Base-by-base conservation (phyloP, 164 flowering plant genomes). In the Cinnamomum micranthum region DNA sequence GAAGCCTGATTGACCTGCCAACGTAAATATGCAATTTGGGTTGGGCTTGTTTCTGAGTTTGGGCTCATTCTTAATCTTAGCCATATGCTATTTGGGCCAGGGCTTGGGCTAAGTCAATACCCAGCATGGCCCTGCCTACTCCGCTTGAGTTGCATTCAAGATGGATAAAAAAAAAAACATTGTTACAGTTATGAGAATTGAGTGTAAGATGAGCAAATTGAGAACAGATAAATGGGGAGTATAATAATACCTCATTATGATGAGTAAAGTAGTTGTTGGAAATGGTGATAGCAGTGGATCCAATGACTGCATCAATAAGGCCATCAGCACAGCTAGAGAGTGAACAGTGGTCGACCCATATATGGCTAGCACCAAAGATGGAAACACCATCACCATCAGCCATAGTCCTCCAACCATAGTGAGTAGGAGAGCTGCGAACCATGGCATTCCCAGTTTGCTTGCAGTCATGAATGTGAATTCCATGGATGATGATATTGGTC, bases 351-450 rank as follows among this genome's bases (percentile, higher is more conserved):
- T 92, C 97, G 55, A 92, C 91, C 97, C 97, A 92, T 0, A 92
- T 77, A 59, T 92, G 93, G 74, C 89, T 89, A 2, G 88, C 87
- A 0, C 97, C 97, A 60, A 92, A 92, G 71, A 92, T 87, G 50
- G 97, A 92, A 58, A 92, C 89, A 0, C 92, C 95, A 73, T 92
- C 97, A 28, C 97, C 97, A 79, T 92, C 97, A 59, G 97, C 90
- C 72, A 91, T 25, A 0, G 97, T 92, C 76, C 97, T 85, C 86
- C 86, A 92, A 51, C 97, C 97, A 69, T 70, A 92, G 73, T 92
- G 97, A 22, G 51, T 31, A 15, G 97, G 92, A 66, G 88, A 84
- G 86, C 73, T 77, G 64, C 97, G 71, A 77, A 92, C 97, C 72
- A 77, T 81, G 73, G 94, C 80, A 68, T 92, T 92, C 76, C 97